Evolutionary conservation across 164 flowering plant genomes (phyloP).

Genomic region (Houttuynia cordata): DNA sequence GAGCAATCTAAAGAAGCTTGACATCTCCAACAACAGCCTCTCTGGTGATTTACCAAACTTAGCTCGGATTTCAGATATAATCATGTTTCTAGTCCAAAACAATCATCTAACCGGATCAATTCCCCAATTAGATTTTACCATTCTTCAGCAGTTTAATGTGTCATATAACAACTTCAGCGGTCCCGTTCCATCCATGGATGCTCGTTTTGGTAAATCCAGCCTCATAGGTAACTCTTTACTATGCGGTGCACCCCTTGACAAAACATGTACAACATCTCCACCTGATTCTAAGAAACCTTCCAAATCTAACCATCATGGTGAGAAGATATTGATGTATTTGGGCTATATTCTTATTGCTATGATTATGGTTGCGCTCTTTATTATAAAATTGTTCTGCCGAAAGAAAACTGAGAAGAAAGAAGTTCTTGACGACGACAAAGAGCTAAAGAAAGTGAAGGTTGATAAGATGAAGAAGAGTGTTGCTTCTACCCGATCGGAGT

Average conservation of each 20-base stretch:
- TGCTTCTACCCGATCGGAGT: slow-evolving; percentile 20
- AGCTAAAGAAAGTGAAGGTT: slow-evolving; percentile 1
- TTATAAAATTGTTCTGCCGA: slow-evolving; percentile 10
- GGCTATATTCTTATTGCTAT: slow-evolving; percentile 33
- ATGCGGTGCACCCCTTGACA: slow-evolving; percentile 37
- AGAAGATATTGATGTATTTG: slow-evolving; percentile 27
- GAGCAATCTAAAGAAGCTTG: slow-evolving; percentile 27
- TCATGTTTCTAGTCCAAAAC: slow-evolving; percentile 28
- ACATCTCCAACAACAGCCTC: slow-evolving; percentile 29
- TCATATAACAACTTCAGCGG: slow-evolving; percentile 44
- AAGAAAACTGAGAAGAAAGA: slow-evolving; percentile 19
- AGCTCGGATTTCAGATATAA: slow-evolving; percentile 28
- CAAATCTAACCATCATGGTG: slow-evolving; percentile 10
- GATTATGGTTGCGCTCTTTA: slow-evolving; percentile 12
- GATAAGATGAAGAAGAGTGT: slow-evolving; percentile 11
- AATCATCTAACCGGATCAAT: slow-evolving; percentile 34
- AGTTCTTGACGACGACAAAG: not conserved
- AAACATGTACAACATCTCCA: slow-evolving; percentile 13
- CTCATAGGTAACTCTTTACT: slow-evolving; percentile 29
- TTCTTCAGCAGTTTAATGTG: slow-evolving; percentile 29
- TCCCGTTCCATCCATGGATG: slow-evolving; percentile 23
- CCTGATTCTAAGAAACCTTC: slow-evolving; percentile 8
- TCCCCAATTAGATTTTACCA: slow-evolving; percentile 34
- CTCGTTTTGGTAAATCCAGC: slow-evolving; percentile 13
- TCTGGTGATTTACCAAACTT: slow-evolving; percentile 39